Evolutionary conservation across 164 flowering plant genomes (phyloP).

Genomic region (Buxus sempervirens): DNA sequence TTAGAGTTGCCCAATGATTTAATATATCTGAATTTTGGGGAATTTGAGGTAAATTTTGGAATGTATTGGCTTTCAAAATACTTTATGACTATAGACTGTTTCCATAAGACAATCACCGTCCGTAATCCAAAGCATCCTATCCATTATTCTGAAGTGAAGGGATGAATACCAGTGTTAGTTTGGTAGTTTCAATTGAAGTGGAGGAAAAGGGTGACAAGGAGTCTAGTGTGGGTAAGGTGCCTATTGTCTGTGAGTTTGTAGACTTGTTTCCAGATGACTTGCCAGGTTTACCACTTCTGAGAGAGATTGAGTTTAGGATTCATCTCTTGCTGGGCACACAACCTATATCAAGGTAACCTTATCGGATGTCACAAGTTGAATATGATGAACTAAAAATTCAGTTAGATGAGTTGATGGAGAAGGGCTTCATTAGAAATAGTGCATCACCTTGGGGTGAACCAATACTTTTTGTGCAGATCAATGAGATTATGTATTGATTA

Average conservation of each 20-base stretch:
- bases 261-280: no score
- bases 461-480: not conserved
- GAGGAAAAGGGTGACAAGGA: no score
- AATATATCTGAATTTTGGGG: not conserved
- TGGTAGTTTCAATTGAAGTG: no score
- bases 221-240: no score
- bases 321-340: no score
- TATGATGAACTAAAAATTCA: not conserved
- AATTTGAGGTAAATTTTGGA: not conserved
- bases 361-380: not conserved
- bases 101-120: not conserved
- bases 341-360: not conserved
- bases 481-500: constrained; percentile 1
- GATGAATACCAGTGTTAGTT: no score
- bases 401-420: not conserved
- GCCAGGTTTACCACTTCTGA: no score
- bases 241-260: no score
- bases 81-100: not conserved
- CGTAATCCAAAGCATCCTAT: not conserved
- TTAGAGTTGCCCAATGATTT: no score
- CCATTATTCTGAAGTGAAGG: no score
- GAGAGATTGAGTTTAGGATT: no score
- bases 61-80: not conserved
- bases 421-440: not conserved
- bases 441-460: not conserved